phyloP scores from a whole-genome alignment of 441 rosid species.

The Eruca vesicaria region DNA sequence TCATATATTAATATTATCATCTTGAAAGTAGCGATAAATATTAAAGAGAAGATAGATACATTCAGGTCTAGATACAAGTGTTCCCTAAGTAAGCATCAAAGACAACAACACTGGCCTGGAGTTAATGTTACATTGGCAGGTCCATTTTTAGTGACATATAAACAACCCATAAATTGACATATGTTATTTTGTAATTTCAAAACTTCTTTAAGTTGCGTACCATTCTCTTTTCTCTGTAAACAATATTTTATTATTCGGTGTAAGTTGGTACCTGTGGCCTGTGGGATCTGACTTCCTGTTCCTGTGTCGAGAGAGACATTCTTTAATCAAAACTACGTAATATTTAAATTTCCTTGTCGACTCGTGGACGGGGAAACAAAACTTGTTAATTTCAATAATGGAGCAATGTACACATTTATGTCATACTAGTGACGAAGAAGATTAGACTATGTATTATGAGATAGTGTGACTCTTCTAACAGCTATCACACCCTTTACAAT shows the following conservation, averaged over 20 bases:
- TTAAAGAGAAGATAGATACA: neutral
- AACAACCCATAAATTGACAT: neutral
- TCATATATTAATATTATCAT: neutral
- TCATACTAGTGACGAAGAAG: neutral
- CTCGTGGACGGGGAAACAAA: neutral
- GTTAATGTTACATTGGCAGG: neutral
- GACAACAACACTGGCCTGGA: slow-evolving; percentile 4
- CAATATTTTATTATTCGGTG: neutral
- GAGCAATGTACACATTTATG: neutral
- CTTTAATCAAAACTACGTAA: neutral
- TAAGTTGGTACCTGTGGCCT: neutral
- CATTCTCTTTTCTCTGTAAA: neutral
- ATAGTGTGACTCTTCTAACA: slow-evolving; percentile 9
- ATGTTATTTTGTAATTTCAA: neutral
- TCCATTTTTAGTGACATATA: neutral
- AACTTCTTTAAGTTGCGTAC: neutral
- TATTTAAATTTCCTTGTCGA: neutral
- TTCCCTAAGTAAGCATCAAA: neutral
- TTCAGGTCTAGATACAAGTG: neutral
- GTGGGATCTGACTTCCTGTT: neutral
- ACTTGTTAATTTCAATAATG: neutral
- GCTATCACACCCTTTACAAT: neutral
- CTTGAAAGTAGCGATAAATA: neutral
- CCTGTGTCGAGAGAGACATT: neutral
- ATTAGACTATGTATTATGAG: slow-evolving; percentile 7